These are phyloP conservation scores for Suhomyces anneliseae DNA, from an alignment of 1,139 yeast species.

Conservation along the genomic window DNA sequence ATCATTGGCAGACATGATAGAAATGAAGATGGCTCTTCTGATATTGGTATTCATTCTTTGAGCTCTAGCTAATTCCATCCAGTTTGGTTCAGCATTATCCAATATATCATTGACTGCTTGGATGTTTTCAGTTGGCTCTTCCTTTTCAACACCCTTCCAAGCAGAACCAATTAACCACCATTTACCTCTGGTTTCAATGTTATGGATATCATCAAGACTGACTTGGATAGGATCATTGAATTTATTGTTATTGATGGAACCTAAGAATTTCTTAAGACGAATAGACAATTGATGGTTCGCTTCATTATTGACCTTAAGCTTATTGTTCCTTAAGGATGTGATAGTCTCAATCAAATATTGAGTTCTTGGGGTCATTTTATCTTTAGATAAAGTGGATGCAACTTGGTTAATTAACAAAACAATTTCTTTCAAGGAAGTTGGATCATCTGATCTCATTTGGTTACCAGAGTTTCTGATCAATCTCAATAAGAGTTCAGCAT, in stretches of 20 bases:
- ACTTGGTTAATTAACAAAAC: conserved; percentile 54
- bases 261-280: conserved; percentile 69
- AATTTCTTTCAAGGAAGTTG: conserved; percentile 79
- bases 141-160: conserved; percentile 67
- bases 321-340: conserved; percentile 82
- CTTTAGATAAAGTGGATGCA: conserved; percentile 13
- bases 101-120: conserved; percentile 53
- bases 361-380: conserved; percentile 61
- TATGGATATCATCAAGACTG: conserved; percentile 75
- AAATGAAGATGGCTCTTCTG: conserved; percentile 88
- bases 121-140: conserved; percentile 23
- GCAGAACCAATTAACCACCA: conserved; percentile 99
- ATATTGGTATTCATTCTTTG: conserved; percentile 96
- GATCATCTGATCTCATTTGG: conserved; percentile 88
- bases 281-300: conserved; percentile 51
- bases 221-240: conserved; percentile 81
- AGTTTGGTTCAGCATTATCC: conserved; percentile 76
- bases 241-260: conserved; percentile 45
- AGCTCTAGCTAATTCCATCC: conserved; percentile 81
- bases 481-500: conserved; percentile 75
- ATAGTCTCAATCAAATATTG: conserved; percentile 84
- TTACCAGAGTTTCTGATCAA: conserved; percentile 77
- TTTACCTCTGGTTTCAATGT: conserved; percentile 77
- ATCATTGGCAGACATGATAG: conserved; percentile 94
- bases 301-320: conserved; percentile 55